Percentiles rank a stretch among this genome's conserved stretches.
Evolutionary conservation across 2,329 filamentous ascomycete species (phyloP).

Genomic region (Ophiostoma novo-ulmi): DNA sequence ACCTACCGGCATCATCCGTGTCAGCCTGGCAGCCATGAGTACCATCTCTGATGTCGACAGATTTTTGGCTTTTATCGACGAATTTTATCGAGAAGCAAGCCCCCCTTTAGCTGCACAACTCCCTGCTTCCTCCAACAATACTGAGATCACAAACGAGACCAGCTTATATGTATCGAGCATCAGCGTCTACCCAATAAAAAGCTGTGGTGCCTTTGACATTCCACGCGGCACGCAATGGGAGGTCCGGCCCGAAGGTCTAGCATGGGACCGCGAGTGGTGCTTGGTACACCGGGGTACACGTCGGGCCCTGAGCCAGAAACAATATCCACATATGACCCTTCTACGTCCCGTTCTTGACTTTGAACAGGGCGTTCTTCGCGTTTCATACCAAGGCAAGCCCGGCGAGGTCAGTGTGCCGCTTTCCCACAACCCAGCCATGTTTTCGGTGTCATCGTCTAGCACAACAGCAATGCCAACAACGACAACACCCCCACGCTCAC

Average conservation of each 20-base stretch:
- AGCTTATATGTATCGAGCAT: slow-evolving; percentile 40
- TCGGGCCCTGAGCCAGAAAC: slow-evolving; percentile 80
- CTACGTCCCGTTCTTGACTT: slow-evolving; percentile 72
- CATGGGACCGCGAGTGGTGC: slow-evolving; percentile 97
- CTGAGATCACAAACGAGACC: neutral
- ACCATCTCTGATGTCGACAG: slow-evolving; percentile 65
- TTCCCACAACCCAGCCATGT: slow-evolving; percentile 60
- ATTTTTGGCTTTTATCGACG: slow-evolving; percentile 66
- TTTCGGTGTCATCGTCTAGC: slow-evolving; percentile 31
- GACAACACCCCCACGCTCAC: slow-evolving; percentile 35
- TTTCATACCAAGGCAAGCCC: slow-evolving; percentile 46
- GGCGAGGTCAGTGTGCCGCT: slow-evolving; percentile 52
- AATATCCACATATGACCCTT: slow-evolving; percentile 80
- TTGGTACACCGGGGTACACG: slow-evolving; percentile 82
- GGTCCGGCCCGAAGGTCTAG: slow-evolving; percentile 73
- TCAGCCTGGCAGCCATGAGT: slow-evolving; percentile 88
- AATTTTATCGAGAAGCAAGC: slow-evolving; percentile 51
- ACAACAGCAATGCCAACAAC: neutral
- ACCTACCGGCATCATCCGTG: slow-evolving; percentile 79
- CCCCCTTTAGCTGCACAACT: neutral
- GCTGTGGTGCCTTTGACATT: slow-evolving; percentile 74
- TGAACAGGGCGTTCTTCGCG: slow-evolving; percentile 55
- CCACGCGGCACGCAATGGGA: slow-evolving; percentile 64
- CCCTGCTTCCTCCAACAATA: neutral
- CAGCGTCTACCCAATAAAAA: slow-evolving; percentile 87